Base-by-base conservation (phyloP, 805 yeast species). In the Saccharomycopsis sp. region DNA sequence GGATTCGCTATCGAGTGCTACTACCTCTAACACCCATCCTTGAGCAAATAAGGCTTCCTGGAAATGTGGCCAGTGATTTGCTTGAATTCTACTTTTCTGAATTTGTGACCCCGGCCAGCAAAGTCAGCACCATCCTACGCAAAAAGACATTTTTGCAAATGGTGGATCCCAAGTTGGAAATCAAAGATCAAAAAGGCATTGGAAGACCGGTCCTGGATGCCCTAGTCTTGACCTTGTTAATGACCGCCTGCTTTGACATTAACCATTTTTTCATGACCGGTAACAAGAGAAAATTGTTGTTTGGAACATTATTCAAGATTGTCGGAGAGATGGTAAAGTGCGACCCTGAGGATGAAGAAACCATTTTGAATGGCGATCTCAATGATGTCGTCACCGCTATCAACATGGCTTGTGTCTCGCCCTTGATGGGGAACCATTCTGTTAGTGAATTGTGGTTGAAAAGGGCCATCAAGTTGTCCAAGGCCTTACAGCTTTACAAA, bases 241-340 rank as follows among this genome's bases (percentile, higher is more conserved):
- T 38, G 5, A 26, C 19, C 10, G 46, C 46, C 6, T 22, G 23
- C 10, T 42, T 42, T 34, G 46, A 42, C 23, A 34, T 34, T 13
- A 42, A 40, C 25, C 46, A 42, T 29, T 42, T 42, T 34, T 42
- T 42, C 22, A 32, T 42, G 43, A 39, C 46, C 8, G 46, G 46
- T 12, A 13, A 38, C 18, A 37, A 38, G 27, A 32, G 46, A 18
- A 38, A 39, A 25, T 8, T 25, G 15, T 5, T 40, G 19, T 42
- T 42, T 27, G 33, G 30, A 12, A 21, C 31, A 16, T 33, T 42
- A 17, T 9, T 32, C 22, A 27, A 22, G 15, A 9, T 34, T 5
- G 30, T 27, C 5, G 19, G 26, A n/a, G 22, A 18, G 9, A 21
- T 31, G 9, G 4, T 42, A 10, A 18, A 19, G 13, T 38, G 37